phyloP scores from a whole-genome alignment of 139 green algal genomes.

The Closterium sp. region DNA sequence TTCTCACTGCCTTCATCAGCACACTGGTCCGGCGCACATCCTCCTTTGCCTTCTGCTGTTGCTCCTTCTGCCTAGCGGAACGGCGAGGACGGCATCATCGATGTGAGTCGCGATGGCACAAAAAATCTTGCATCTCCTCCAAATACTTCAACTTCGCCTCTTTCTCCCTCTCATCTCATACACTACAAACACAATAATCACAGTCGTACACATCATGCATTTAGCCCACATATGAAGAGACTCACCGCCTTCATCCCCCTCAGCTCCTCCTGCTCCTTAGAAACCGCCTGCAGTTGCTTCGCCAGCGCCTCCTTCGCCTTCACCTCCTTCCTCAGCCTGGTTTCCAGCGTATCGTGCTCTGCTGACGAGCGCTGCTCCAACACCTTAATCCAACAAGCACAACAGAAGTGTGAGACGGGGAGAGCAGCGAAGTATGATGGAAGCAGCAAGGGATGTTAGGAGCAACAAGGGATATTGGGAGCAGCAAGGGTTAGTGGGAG shows the following conservation, averaged over 20 bases:
- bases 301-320: slow-evolving; percentile 47
- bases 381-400: no score
- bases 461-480: no score
- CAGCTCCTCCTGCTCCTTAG: slow-evolving; percentile 86
- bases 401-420: no score
- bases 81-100: slow-evolving; percentile 96
- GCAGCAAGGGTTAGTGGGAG: background rate
- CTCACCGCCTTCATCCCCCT: slow-evolving; percentile 76
- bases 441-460: no score
- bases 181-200: no score
- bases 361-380: slow-evolving; percentile 21
- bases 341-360: slow-evolving; percentile 19
- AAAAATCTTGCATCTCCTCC: no score
- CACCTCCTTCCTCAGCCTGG: slow-evolving; percentile 44
- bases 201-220: no score
- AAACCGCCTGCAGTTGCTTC: slow-evolving; percentile 45
- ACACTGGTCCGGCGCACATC: no score
- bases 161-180: no score
- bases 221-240: no score
- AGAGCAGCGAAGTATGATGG: no score
- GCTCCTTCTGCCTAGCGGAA: slow-evolving; percentile 1
- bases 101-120: slow-evolving; percentile 97
- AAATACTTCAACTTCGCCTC: no score
- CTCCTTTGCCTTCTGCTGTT: background rate
- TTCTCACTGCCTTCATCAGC: background rate